phyloP scores from a whole-genome alignment of 2,329 filamentous ascomycete genomes.

The Colletotrichum chrysophilum region DNA sequence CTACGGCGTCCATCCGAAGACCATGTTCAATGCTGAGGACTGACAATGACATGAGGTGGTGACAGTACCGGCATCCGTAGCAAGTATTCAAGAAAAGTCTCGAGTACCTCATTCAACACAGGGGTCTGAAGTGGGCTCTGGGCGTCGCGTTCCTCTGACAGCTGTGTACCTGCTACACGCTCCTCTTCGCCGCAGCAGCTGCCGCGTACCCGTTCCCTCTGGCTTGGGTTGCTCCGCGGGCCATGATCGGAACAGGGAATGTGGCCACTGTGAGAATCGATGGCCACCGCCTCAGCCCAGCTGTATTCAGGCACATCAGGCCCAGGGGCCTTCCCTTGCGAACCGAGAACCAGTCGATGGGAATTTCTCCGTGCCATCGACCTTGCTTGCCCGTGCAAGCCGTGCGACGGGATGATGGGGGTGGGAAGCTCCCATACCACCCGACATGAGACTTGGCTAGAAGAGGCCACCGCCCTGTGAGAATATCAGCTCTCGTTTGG shows the following conservation, averaged over 20 bases:
- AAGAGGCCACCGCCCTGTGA: neutral
- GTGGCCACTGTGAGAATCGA: conserved; percentile 12
- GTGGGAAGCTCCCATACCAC: neutral
- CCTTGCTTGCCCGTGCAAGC: neutral
- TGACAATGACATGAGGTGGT: neutral
- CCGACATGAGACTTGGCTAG: neutral
- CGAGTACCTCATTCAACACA: neutral
- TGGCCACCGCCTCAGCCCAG: neutral
- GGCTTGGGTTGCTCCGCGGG: neutral
- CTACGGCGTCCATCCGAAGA: neutral
- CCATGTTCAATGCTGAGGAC: neutral
- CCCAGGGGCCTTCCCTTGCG: neutral
- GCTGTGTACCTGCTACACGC: neutral
- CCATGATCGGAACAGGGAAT: conserved; percentile 2
- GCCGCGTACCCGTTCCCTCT: conserved; percentile 12
- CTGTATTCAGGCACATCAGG: neutral
- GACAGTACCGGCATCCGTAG: neutral
- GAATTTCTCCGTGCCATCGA: neutral
- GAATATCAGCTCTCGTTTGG: neutral
- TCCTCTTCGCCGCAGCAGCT: neutral
- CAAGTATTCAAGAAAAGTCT: neutral
- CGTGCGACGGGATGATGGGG: neutral
- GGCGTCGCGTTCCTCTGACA: neutral
- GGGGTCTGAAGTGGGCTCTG: neutral
- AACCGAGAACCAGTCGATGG: neutral